phyloP scores from a whole-genome alignment of 768 basidiomycete genomes.

The Auriscalpium microsporum region DNA sequence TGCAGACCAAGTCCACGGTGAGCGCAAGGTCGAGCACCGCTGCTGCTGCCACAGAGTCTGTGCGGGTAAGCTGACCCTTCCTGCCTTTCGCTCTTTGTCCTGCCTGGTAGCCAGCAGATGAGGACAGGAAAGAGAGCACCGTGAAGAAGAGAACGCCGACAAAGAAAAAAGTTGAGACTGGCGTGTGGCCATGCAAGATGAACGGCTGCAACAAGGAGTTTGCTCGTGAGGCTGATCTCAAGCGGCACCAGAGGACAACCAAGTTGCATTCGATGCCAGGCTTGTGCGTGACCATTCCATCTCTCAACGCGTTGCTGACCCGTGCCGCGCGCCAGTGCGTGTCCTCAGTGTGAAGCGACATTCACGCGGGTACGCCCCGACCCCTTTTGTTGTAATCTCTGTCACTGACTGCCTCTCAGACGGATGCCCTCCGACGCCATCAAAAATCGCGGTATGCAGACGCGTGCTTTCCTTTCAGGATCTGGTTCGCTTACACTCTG shows the following conservation, averaged over 20 bases:
- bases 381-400: background rate
- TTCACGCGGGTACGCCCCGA: slow-evolving; percentile 60
- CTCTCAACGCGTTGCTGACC: slow-evolving; percentile 6
- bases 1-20: slow-evolving; percentile 23
- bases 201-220: slow-evolving; percentile 78
- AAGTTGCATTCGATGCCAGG: slow-evolving; percentile 68
- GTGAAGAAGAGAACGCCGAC: slow-evolving; percentile 29
- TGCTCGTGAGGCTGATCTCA: slow-evolving; percentile 74
- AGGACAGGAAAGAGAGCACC: slow-evolving; percentile 34
- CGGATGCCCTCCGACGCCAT: slow-evolving; percentile 74
- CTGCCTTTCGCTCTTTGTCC: slow-evolving; percentile 17
- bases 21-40: slow-evolving; percentile 18
- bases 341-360: slow-evolving; percentile 73
- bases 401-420: slow-evolving; percentile 30
- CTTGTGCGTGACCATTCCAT: slow-evolving; percentile 41
- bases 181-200: slow-evolving; percentile 74
- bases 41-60: slow-evolving; percentile 6
- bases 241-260: slow-evolving; percentile 74
- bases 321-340: slow-evolving; percentile 37
- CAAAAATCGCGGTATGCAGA: slow-evolving; percentile 65
- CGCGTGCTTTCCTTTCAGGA: slow-evolving; percentile 4
- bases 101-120: slow-evolving; percentile 21
- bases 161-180: slow-evolving; percentile 45
- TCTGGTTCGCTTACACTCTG: slow-evolving; percentile 1
- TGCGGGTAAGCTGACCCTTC: slow-evolving; percentile 9